phyloP scores from a whole-genome alignment of 2,329 filamentous ascomycete genomes.

The Pseudogymnoascus verrucosus region DNA sequence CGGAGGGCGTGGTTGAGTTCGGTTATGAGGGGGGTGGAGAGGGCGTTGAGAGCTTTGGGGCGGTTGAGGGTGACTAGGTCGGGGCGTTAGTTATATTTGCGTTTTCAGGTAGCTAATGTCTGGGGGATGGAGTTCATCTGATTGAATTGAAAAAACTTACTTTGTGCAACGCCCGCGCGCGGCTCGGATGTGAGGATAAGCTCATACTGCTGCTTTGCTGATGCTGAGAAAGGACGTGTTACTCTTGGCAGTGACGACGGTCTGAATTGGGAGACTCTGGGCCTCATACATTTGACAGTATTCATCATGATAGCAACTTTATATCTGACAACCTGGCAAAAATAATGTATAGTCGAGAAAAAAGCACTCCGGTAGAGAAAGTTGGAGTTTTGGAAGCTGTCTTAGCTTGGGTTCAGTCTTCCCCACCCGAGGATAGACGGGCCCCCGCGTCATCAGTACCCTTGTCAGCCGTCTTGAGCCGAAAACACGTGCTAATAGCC shows the following conservation, averaged over 20 bases:
- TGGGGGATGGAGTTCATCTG: neutral
- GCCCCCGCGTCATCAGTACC: neutral
- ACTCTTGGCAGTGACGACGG: constrained; percentile 16
- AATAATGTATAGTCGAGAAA: neutral
- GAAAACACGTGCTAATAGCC: constrained; percentile 1
- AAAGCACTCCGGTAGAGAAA: neutral
- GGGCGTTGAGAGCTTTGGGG: constrained; percentile 90
- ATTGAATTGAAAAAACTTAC: constrained; percentile 40
- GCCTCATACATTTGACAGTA: constrained; percentile 22
- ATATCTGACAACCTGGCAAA: constrained; percentile 7
- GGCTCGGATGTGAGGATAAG: constrained; percentile 75
- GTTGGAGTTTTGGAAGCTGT: neutral
- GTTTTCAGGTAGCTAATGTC: neutral
- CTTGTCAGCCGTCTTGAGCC: constrained; percentile 6
- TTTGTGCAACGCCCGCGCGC: constrained; percentile 81
- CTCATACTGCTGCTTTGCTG: constrained; percentile 52
- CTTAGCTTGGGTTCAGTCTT: constrained; percentile 7
- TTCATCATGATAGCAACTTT: constrained; percentile 20
- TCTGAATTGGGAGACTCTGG: constrained; percentile 25
- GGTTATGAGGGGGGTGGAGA: constrained; percentile 80
- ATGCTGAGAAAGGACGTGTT: constrained; percentile 22
- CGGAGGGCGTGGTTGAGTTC: constrained; percentile 78
- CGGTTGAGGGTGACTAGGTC: constrained; percentile 78
- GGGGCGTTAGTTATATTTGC: neutral
- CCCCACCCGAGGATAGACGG: constrained; percentile 6